Base-by-base conservation (phyloP, 805 yeast species). In the Wickerhamomyces bovis region DNA sequence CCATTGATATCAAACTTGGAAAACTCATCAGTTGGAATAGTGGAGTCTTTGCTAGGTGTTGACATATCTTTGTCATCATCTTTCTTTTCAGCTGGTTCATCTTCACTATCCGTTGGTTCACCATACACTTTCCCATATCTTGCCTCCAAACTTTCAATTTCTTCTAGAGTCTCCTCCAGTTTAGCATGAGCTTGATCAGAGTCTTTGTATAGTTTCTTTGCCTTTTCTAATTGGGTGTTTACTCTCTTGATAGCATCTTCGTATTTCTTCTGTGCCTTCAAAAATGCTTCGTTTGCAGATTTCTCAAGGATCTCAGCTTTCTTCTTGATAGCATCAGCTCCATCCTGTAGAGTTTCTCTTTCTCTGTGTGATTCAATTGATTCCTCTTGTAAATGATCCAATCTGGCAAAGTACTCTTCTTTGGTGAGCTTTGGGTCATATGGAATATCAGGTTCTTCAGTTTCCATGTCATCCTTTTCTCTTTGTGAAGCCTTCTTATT, bases 241-340 rank as follows among this genome's bases (percentile, higher is more conserved):
- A 44, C 28, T 22, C 43, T 47, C 12, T 43, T 44, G 18, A 49
- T 25, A 2, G 45, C 35, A 10, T 53, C 49, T 4, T 46, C 46
- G 33, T 49, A 51, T 42, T 50, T 55, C 47, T 41, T 30, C 36
- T 49, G 44, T 2, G 61, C 58, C 20, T 44, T 50, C 15, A 44
- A 43, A n/a, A 54, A 39, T 0, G 58, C 58, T 5, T 39, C 49
- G 11, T 44, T 42, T 1, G 61, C 58, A 15, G 52, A 44, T 16
- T 38, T 33, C 39, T 47, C 42, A 4, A 56, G 38, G 8, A 35
- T 36, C 3, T 50, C 50, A 5, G 55, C 53, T 31, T 39, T 38
- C 10, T 28, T 44, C 2, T 20, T 36, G 1, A 46, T 9, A 20
- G 26, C 38, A 13, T 35, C 49, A 3, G 43, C 43, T 25, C 47